Percentiles rank a stretch among this genome's conserved stretches.
Conservation (phyloP, 2,329 filamentous ascomycete species). For the Aspergillus pseudonomiae region DNA sequence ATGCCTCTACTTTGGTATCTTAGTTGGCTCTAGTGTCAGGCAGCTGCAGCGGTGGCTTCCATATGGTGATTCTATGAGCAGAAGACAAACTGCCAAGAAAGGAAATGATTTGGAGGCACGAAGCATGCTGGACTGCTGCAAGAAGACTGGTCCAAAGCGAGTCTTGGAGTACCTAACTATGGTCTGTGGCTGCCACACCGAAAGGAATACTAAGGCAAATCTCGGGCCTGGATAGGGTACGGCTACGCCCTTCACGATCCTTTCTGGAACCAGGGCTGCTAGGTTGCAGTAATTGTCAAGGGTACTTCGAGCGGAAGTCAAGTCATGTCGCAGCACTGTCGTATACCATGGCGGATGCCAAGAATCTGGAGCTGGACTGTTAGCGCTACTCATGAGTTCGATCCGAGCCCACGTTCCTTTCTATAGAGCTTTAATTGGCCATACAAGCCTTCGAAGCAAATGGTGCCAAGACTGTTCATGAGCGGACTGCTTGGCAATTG, state of each 20-base stretch:
- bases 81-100: neutral
- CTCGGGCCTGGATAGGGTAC: neutral
- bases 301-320: neutral
- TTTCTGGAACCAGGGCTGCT: neutral
- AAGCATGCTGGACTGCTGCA: neutral
- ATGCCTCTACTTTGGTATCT: neutral
- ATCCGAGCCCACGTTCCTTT: slow-evolving; percentile 10
- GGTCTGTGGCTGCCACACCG: neutral
- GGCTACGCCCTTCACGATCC: neutral
- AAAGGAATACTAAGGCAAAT: neutral
- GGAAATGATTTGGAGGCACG: neutral
- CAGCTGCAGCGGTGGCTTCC: neutral
- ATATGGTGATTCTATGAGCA: neutral
- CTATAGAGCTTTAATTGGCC: slow-evolving; percentile 10
- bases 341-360: neutral
- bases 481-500: slow-evolving; percentile 6
- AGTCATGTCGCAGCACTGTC: neutral
- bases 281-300: neutral
- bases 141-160: slow-evolving; percentile 2
- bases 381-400: neutral
- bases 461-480: neutral
- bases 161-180: neutral
- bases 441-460: slow-evolving; percentile 5
- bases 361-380: slow-evolving; percentile 1
- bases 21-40: neutral